Evolutionary conservation across 2,329 filamentous ascomycete genomes (phyloP).

Genomic region (Cercospora berteroae): DNA sequence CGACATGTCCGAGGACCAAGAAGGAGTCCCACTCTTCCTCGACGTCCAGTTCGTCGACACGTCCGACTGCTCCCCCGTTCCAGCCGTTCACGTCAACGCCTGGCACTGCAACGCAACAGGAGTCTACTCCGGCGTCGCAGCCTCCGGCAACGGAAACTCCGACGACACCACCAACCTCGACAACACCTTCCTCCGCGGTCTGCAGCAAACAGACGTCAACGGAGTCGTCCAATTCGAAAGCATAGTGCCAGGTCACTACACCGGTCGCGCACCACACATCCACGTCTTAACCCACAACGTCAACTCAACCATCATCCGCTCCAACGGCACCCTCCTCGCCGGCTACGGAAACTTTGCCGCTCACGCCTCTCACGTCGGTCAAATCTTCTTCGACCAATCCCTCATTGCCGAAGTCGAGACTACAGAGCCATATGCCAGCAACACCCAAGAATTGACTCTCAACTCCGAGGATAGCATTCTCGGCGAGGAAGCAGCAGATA

Average conservation of each 20-base stretch:
- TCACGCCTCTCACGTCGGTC: slow-evolving; percentile 59
- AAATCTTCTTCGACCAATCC: slow-evolving; percentile 63
- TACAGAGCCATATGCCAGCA: slow-evolving; percentile 46
- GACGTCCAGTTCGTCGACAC: slow-evolving; percentile 49
- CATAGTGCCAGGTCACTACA: slow-evolving; percentile 48
- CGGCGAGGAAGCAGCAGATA: slow-evolving; percentile 48
- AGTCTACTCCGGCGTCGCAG: slow-evolving; percentile 43
- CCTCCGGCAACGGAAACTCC: slow-evolving; percentile 38
- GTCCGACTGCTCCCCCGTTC: slow-evolving; percentile 44
- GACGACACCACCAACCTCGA: slow-evolving; percentile 36
- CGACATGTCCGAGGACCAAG: slow-evolving; percentile 45
- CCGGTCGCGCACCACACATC: slow-evolving; percentile 44
- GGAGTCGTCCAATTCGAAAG: slow-evolving; percentile 46
- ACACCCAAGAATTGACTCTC: slow-evolving; percentile 45
- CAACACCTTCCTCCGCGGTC: slow-evolving; percentile 43
- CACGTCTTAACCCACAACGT: slow-evolving; percentile 43
- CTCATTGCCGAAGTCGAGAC: slow-evolving; percentile 54
- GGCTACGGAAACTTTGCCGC: slow-evolving; percentile 30
- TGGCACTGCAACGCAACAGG: slow-evolving; percentile 48
- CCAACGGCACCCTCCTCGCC: slow-evolving; percentile 53
- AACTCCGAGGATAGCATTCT: slow-evolving; percentile 54
- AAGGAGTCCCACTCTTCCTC: slow-evolving; percentile 43
- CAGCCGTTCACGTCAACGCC: slow-evolving; percentile 46
- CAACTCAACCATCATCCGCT: slow-evolving; percentile 36
- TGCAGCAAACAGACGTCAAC: slow-evolving; percentile 43